These are phyloP conservation scores for Selenicereus undatus DNA, from an alignment of 148 eudicot genomes.

Conservation along the genomic window DNA sequence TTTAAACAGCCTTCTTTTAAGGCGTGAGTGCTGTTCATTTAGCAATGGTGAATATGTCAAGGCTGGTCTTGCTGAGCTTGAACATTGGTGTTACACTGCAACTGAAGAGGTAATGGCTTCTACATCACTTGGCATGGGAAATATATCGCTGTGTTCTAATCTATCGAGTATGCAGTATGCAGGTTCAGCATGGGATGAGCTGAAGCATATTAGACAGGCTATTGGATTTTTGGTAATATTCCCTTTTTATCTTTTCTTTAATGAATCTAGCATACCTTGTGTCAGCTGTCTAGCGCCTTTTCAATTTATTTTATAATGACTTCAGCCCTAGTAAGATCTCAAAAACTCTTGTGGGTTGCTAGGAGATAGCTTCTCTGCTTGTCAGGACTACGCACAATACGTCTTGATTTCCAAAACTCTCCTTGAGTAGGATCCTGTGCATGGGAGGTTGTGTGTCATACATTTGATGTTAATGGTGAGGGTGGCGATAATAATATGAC, in stretches of 20 bases:
- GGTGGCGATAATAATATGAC: background rate
- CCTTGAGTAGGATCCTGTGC: background rate
- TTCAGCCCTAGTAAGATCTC: background rate
- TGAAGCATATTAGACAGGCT: constrained; percentile 96
- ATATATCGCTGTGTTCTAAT: constrained; percentile 10
- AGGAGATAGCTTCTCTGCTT: background rate
- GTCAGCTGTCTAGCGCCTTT: background rate
- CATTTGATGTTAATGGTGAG: background rate
- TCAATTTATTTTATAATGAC: background rate
- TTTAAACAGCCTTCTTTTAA: constrained; percentile 70
- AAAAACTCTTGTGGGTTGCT: background rate
- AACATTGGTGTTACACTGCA: constrained; percentile 73
- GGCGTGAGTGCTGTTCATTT: constrained; percentile 98
- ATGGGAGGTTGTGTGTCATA: background rate
- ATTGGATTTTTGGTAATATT: constrained; percentile 74
- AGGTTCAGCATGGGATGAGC: constrained; percentile 95
- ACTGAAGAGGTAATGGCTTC: constrained; percentile 69
- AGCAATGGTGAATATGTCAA: constrained; percentile 98
- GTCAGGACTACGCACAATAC: background rate
- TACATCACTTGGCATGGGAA: background rate
- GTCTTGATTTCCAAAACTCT: background rate
- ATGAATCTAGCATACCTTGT: background rate
- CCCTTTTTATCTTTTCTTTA: background rate
- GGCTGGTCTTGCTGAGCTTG: constrained; percentile 89
- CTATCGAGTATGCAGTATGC: constrained; percentile 59